Evolutionary conservation across 2,329 filamentous ascomycete species (phyloP), one percentile per base, ranked within the genome.

Genomic region (Sporothrix dimorphospora): DNA sequence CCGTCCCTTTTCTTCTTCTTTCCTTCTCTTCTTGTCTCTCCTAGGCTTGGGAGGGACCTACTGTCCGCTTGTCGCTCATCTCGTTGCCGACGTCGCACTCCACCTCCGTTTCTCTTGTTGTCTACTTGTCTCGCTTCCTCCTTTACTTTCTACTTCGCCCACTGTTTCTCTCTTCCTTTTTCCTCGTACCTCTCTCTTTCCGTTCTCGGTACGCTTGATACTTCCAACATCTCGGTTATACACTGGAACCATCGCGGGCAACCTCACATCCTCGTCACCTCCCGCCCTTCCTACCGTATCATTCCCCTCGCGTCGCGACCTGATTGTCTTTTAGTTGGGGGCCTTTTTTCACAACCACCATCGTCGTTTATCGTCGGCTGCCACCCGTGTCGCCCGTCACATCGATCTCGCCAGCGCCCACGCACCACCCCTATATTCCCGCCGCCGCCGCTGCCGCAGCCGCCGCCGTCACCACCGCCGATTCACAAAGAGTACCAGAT

Each of bases 71-170:
- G 8, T 59, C 7, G 27, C 30, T n/a, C 30, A 21, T 21, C 16
- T n/a, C 63, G 42, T 49, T n/a, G 42, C 63, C 42, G 63, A 34
- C 42, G 40, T 24, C 63, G 63, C 63, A 19, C 63, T 66, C 40
- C 16, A 19, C 63, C 40, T 49, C 63, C 19, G 30, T 47, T 47
- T 45, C 16, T 49, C 27, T 7, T 21, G 30, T 16, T 27, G 21
- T 34, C 40, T 27, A 45, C 21, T 47, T 66, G n/a, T 47, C 21
- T 47, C 49, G n/a, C 34, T 34, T 42, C 19, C 8, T 42, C 30
- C 12, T 16, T 51, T 53, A 11, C 45, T 4, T n/a, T 8, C 24
- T 34, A n/a, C 51, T 34, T 53, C 45, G 40, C 61, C 38, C 16
- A 30, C 42, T 14, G n/a, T 34, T 27, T 12, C 49, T 40, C 45